Base-by-base conservation (phyloP, 208 protist genomes). In the Leptomonas pyrrhocoris region DNA sequence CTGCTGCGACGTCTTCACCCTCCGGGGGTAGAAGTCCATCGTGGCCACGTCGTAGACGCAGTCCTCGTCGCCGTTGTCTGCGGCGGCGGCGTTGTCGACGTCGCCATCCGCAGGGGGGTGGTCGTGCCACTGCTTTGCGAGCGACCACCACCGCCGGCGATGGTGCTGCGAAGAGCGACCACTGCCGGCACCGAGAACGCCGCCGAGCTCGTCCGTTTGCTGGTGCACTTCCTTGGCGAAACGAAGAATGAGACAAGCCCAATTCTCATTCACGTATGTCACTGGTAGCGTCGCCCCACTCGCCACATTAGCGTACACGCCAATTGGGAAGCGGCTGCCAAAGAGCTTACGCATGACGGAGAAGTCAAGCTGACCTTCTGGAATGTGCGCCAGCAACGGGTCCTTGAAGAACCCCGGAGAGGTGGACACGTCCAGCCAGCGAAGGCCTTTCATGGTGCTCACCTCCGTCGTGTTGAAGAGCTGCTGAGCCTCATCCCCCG, bases 341-440 rank as follows among this genome's bases (percentile, higher is more conserved):
- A 80, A 71, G 18, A 93, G 55, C 2, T 73, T 43, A 4, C 65
- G 51, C 60, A 85, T 74, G 21, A 85, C 84, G 1, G 75, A 59
- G 15, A 64, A 74, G 18, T 73, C 66, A 62, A 89, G 86, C 31
- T 80, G 67, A 0, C 78, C 75, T 28, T 93, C 81, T 1, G 68
- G 30, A 18, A 80, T 55, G 23, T 38, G 45, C 0, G 28, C 30
- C 30, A 85, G 60, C 30, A 49, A 34, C n/a, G 64, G 68, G 27
- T 71, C 68, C 7, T 68, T 23, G 40, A 75, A 69, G 62, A 81
- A 70, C 34, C 21, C 54, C 13, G 36, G 42, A 58, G 66, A 76
- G 12, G 77, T 73, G 11, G 53, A 69, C 6, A 93, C 46, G 72
- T 88, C 84, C 19, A 83, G 54, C 87, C 87, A 93, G 16, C 70